Percentiles rank a stretch among this genome's conserved stretches.
phyloP scores from a whole-genome alignment of 2,329 filamentous ascomycete genomes.

The Penicillium concentricum region DNA sequence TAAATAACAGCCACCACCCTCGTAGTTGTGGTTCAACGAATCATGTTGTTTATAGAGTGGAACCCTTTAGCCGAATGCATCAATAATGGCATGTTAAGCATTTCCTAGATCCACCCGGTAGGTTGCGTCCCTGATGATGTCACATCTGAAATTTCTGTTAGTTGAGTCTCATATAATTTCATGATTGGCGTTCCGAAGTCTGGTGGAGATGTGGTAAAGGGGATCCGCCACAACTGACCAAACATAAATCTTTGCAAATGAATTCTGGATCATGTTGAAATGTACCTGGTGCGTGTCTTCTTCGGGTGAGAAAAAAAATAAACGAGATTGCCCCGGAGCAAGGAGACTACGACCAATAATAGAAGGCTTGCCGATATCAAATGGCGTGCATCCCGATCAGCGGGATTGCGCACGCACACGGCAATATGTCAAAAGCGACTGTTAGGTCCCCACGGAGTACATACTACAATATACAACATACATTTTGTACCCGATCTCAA shows the following conservation, averaged over 20 bases:
- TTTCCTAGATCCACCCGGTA: conserved; percentile 19
- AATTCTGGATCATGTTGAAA: background rate
- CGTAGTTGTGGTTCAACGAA: conserved; percentile 11
- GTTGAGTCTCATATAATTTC: no score
- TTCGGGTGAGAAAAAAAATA: background rate
- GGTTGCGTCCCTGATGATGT: conserved; percentile 27
- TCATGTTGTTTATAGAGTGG: conserved; percentile 20
- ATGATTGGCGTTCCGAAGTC: background rate
- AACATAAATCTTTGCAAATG: background rate
- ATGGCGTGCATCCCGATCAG: background rate
- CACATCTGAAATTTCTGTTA: conserved; percentile 3
- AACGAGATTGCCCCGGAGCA: background rate
- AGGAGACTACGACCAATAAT: background rate
- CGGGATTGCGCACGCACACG: conserved; percentile 1
- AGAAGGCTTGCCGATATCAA: background rate
- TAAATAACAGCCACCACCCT: background rate
- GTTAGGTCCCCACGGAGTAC: background rate
- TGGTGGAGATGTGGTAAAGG: background rate
- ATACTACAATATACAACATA: no score
- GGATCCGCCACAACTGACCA: background rate
- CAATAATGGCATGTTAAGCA: conserved; percentile 34
- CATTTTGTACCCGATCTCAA: background rate
- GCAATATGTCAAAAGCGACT: background rate
- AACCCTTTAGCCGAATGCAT: conserved; percentile 27
- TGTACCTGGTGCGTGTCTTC: background rate